A percentile compares a stretch with the other conserved stretches of the same genome.
Evolutionary conservation across 2,329 filamentous ascomycete species (phyloP).

Genomic region (Sclerotinia spermophila): DNA sequence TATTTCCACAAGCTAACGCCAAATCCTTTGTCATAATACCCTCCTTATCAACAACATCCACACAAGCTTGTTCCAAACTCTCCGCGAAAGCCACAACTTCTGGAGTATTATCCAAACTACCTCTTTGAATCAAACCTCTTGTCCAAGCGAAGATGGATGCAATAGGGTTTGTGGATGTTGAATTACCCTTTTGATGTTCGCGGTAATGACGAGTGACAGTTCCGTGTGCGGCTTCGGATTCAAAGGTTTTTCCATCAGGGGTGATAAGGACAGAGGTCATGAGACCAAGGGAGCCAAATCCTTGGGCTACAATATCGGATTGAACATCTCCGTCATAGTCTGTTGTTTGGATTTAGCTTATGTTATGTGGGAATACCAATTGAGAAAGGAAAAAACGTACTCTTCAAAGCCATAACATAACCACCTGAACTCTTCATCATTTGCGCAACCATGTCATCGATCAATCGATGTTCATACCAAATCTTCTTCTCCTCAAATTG

Average conservation of each 20-base stretch:
- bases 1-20: conserved; percentile 90
- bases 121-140: conserved; percentile 86
- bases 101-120: conserved; percentile 87
- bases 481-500: conserved; percentile 88
- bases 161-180: conserved; percentile 98
- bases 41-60: conserved; percentile 90
- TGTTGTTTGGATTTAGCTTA: conserved; percentile 40
- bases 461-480: conserved; percentile 99
- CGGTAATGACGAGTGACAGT: conserved; percentile 98
- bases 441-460: conserved; percentile 99
- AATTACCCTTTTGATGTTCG: conserved; percentile 95
- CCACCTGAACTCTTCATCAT: conserved; percentile 99
- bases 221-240: conserved; percentile 96
- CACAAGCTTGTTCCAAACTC: conserved; percentile 84
- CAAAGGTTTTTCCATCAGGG: conserved; percentile 93
- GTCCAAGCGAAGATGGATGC: conserved; percentile 99
- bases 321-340: conserved; percentile 99
- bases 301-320: conserved; percentile 96
- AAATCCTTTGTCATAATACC: conserved; percentile 99
- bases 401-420: conserved; percentile 98
- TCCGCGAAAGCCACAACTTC: conserved; percentile 90
- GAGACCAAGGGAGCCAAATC: conserved; percentile 94
- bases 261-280: conserved; percentile 99
- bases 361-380: neutral
- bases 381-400: conserved; percentile 48